phyloP scores from a whole-genome alignment of 768 basidiomycete genomes.

The Clitopilus passeckerianus region DNA sequence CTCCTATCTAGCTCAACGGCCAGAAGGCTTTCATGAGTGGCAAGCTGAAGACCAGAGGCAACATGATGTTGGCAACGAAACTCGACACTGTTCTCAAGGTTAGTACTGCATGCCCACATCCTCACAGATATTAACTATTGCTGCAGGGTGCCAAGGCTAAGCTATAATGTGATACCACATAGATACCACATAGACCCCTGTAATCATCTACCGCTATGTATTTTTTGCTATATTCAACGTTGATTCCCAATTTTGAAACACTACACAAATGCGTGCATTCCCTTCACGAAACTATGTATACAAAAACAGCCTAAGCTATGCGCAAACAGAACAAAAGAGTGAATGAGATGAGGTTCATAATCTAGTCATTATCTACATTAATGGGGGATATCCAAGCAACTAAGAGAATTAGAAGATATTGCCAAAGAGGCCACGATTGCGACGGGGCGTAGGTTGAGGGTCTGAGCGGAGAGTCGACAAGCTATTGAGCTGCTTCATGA shows the following conservation, averaged over 20 bases:
- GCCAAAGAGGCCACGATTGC: constrained; percentile 77
- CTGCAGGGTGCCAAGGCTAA: constrained; percentile 39
- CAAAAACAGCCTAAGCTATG: neutral
- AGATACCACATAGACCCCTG: neutral
- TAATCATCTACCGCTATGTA: neutral
- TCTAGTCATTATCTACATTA: constrained; percentile 5
- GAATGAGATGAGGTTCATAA: constrained; percentile 2
- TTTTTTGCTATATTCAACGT: neutral
- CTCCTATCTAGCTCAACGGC: constrained; percentile 60
- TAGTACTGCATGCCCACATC: constrained; percentile 9
- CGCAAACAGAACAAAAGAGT: constrained; percentile 4
- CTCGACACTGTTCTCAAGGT: constrained; percentile 83
- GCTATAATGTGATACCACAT: constrained; percentile 22
- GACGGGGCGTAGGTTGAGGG: constrained; percentile 64
- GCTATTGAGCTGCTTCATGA: constrained; percentile 94
- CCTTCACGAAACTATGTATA: neutral
- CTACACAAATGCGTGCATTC: neutral
- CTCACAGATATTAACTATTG: neutral
- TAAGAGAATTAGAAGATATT: constrained; percentile 50
- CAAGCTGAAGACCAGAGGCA: constrained; percentile 87
- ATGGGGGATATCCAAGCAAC: neutral
- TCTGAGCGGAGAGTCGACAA: constrained; percentile 86
- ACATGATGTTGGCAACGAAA: constrained; percentile 93
- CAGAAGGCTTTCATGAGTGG: constrained; percentile 98
- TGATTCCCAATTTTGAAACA: neutral